phyloP scores from a whole-genome alignment of 108 stramenopile genomes.

The Pseudonitzschia multiseries region DNA sequence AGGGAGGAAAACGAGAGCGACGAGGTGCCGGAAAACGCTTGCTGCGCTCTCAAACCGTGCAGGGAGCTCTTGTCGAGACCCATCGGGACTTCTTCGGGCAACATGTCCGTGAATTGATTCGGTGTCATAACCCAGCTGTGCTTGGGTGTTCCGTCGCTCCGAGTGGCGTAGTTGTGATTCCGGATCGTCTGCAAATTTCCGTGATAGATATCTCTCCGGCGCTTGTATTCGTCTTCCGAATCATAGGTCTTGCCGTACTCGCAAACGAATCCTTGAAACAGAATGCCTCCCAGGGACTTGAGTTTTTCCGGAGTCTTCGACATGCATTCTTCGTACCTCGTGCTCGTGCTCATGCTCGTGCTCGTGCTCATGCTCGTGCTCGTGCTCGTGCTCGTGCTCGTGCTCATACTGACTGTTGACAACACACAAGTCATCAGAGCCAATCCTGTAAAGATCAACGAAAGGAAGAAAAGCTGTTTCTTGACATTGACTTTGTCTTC shows the following conservation, averaged over 20 bases:
- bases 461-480: too few relatives aligned
- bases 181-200: neutral
- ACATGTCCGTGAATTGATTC: constrained; percentile 66
- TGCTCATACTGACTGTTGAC: too few relatives aligned
- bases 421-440: too few relatives aligned
- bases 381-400: too few relatives aligned
- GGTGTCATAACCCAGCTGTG: constrained; percentile 39
- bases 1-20: neutral
- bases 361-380: too few relatives aligned
- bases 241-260: neutral
- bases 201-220: neutral
- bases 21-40: neutral
- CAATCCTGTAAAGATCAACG: too few relatives aligned
- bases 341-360: too few relatives aligned
- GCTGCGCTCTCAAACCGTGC: neutral
- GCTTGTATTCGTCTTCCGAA: neutral
- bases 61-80: constrained; percentile 53
- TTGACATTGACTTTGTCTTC: too few relatives aligned
- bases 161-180: neutral
- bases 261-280: neutral
- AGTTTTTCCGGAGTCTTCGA: too few relatives aligned
- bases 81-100: constrained; percentile 46
- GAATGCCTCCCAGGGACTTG: neutral
- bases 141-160: neutral
- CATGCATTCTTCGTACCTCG: too few relatives aligned